Evolutionary conservation across 768 basidiomycete genomes (phyloP), one percentile per base, ranked within the genome.

Genomic region (Glaciozyma antarctica): DNA sequence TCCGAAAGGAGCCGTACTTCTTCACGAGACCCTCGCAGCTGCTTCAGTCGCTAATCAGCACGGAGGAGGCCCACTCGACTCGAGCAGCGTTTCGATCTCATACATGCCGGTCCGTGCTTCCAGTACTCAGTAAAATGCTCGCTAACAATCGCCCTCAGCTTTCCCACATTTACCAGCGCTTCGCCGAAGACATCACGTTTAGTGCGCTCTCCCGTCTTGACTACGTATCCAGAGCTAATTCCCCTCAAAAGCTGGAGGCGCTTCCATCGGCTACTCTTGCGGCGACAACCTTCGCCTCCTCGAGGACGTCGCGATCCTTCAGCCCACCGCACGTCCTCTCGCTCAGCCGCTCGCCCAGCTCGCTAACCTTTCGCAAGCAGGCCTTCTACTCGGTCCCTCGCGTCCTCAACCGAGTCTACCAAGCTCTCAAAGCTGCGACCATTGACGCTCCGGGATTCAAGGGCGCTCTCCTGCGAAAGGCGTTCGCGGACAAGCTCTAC

Each of bases 241-340:
- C n/a, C n/a, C n/a, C n/a, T n/a, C n/a, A n/a, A n/a, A n/a, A 32
- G 32, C 81, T 8, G 43, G 43, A 8, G 88, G 57, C 86, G 85
- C 28, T 79, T 78, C 61, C 1, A 85, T 98, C 70, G 90, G 88
- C 24, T 94, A 85, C 77, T 90, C 84, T 73, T 86, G 87, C 24
- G 93, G 92, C 54, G 92, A 95, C 76, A 87, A 87, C 34, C 77
- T 89, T 24, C 83, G 87, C n/a, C 81, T 99, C 30, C 80, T 98
- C 17, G 94, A 98, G 71, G 94, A 99, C 72, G 82, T 87, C 30
- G 86, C 88, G 75, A 77, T 87, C 69, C 80, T 94, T 70, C 86
- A 86, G 75, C 94, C 94, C 3, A 82, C 86, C 68, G 38, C 38
- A 41, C 38, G 38, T 41, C 38, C 13, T 15, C 10, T 41, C 38